Conservation (phyloP, 2,329 filamentous ascomycete genomes). For the Botryotinia globosa region DNA sequence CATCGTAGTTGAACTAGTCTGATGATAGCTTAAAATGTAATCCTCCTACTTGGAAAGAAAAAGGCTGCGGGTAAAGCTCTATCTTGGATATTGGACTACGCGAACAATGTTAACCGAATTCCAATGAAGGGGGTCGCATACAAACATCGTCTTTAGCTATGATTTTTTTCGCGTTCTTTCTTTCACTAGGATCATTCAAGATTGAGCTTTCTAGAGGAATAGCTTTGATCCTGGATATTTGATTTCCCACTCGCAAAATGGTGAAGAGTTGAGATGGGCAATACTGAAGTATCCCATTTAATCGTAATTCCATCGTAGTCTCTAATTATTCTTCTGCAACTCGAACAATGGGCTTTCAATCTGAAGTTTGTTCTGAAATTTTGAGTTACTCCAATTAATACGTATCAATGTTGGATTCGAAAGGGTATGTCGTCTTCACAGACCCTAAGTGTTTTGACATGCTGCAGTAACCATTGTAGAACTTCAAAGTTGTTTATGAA, state of each 20-base stretch:
- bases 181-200: fast-evolving
- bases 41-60: not conserved
- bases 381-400: not conserved
- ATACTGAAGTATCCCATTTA: not conserved
- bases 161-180: not conserved
- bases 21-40: not conserved
- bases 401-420: not conserved
- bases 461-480: not conserved
- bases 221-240: not conserved
- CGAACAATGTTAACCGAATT: not conserved
- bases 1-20: not conserved
- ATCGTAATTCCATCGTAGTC: not conserved
- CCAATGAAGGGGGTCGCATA: not conserved
- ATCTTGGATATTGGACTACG: not conserved
- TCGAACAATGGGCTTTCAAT: not conserved
- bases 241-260: not conserved
- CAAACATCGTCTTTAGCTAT: not conserved
- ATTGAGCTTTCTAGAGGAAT: not conserved
- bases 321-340: not conserved
- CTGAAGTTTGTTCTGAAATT: not conserved
- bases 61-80: not conserved
- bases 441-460: not conserved
- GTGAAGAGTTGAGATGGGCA: not conserved
- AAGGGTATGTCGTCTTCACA: not conserved
- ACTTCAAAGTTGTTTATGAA: not conserved